phyloP scores from a whole-genome alignment of 208 protist species.

The Leishmania turanica region DNA sequence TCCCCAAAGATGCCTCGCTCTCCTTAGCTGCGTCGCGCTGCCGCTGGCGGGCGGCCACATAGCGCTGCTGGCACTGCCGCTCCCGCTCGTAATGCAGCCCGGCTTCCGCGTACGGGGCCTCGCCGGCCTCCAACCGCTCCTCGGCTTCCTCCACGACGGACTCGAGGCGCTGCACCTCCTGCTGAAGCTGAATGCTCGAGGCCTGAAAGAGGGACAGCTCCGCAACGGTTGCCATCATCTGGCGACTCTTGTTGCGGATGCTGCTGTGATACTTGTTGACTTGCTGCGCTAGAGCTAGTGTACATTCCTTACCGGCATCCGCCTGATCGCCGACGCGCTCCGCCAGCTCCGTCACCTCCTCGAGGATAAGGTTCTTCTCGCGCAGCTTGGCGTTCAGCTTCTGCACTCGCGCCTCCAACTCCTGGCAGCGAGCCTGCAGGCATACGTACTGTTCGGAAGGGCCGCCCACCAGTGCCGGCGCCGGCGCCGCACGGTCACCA shows the following conservation, averaged over 20 bases:
- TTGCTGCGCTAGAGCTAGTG: constrained; percentile 93
- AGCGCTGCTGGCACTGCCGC: constrained; percentile 58
- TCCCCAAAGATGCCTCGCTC: constrained; percentile 13
- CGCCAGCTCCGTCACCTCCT: constrained; percentile 93
- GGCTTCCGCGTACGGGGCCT: constrained; percentile 83
- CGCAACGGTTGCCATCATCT: constrained; percentile 96
- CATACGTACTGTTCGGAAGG: constrained; percentile 83
- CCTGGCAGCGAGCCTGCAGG: constrained; percentile 85
- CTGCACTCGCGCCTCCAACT: constrained; percentile 92
- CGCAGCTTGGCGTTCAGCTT: constrained; percentile 93
- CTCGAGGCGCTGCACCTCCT: constrained; percentile 84
- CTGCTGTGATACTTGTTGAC: constrained; percentile 92
- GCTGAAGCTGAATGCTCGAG: constrained; percentile 90
- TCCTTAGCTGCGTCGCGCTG: constrained; percentile 42
- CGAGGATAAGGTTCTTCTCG: constrained; percentile 96
- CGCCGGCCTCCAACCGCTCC: constrained; percentile 68
- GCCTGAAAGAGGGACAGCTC: constrained; percentile 96
- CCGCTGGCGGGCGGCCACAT: constrained; percentile 57
- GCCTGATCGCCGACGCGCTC: constrained; percentile 88
- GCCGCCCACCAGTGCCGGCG: constrained; percentile 27
- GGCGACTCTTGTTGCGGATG: constrained; percentile 87
- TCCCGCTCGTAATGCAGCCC: constrained; percentile 78
- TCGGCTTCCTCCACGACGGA: constrained; percentile 80
- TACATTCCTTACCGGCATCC: constrained; percentile 84
- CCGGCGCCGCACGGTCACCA: neutral